Evolutionary conservation across 805 yeast genomes (phyloP).

Genomic region (Helenozyma baotianmanensis): DNA sequence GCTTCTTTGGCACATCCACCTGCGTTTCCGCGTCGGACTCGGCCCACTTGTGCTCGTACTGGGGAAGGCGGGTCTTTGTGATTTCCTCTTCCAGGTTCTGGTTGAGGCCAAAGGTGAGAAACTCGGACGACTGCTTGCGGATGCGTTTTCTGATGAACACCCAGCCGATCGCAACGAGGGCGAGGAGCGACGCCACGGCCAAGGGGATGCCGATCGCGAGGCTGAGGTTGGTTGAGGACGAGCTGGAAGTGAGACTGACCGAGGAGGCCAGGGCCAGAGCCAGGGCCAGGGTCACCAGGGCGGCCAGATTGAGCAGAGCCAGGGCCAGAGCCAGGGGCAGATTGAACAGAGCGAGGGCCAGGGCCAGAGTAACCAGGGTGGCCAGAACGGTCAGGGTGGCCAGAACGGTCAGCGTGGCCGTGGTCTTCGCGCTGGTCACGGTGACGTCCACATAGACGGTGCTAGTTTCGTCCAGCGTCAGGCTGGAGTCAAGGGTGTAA

Average conservation of each 20-base stretch:
- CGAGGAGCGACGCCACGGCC: conserved; percentile 22
- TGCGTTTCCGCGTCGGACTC: neutral
- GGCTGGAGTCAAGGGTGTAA: too few relatives aligned
- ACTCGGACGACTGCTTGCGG: too few relatives aligned
- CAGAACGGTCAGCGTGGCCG: too few relatives aligned
- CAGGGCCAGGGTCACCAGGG: neutral
- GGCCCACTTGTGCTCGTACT: too few relatives aligned
- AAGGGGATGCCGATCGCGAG: conserved; percentile 31
- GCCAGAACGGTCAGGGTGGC: too few relatives aligned
- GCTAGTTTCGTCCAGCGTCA: too few relatives aligned
- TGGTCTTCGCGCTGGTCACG: too few relatives aligned
- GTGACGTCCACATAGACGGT: too few relatives aligned
- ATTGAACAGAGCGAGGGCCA: neutral
- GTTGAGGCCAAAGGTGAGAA: too few relatives aligned
- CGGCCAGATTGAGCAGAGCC: neutral
- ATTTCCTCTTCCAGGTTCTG: too few relatives aligned
- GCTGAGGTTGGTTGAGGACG: conserved; percentile 15
- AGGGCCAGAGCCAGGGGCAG: conserved; percentile 1
- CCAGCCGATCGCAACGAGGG: conserved; percentile 13
- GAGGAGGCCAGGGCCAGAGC: neutral
- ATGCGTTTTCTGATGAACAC: conserved; percentile 7
- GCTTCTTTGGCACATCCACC: neutral
- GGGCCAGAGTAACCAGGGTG: neutral
- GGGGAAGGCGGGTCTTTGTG: too few relatives aligned
- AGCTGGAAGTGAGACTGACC: neutral